A percentile compares a stretch with the other conserved stretches of the same genome.
phyloP scores from a whole-genome alignment of 139 green algal genomes.

The Deuterostichococcus epilithicus region DNA sequence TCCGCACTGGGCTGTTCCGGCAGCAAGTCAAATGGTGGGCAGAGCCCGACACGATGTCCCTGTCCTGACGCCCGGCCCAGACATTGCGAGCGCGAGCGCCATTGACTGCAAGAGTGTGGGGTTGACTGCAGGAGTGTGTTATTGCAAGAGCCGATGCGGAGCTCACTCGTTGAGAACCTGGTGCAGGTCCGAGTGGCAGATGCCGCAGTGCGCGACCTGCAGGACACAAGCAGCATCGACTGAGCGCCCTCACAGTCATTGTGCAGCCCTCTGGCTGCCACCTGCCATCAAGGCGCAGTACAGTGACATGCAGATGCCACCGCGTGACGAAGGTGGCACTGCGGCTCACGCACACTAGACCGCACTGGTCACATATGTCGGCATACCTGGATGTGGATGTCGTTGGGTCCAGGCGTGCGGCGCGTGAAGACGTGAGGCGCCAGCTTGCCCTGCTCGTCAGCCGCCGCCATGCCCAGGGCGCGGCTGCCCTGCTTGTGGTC shows the following conservation, averaged over 20 bases:
- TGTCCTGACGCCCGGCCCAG: conserved; percentile 5
- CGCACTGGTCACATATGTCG: no score
- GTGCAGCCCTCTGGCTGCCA: no score
- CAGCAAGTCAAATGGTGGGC: neutral
- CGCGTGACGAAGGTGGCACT: neutral
- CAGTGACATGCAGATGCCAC: conserved; percentile 3
- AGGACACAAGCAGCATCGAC: conserved; percentile 11
- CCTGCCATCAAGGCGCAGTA: no score
- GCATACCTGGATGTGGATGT: conserved; percentile 61
- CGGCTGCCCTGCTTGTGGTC: conserved; percentile 28
- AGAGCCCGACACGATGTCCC: neutral
- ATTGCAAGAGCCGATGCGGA: conserved; percentile 21
- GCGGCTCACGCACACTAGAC: no score
- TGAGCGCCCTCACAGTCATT: neutral
- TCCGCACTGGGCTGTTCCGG: neutral
- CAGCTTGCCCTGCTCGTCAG: conserved; percentile 43
- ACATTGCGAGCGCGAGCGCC: no score
- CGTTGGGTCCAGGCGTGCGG: conserved; percentile 28
- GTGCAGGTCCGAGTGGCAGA: conserved; percentile 49
- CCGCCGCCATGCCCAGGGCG: conserved; percentile 57
- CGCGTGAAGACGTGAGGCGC: conserved; percentile 54
- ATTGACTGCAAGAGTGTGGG: no score
- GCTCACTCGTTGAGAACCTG: conserved; percentile 45
- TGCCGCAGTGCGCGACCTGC: conserved; percentile 38
- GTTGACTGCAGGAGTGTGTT: conserved; percentile 48